Evolutionary conservation across 306 rosid genomes (phyloP), one percentile per base, ranked within the genome.

Genomic region (Cajanus cajan): DNA sequence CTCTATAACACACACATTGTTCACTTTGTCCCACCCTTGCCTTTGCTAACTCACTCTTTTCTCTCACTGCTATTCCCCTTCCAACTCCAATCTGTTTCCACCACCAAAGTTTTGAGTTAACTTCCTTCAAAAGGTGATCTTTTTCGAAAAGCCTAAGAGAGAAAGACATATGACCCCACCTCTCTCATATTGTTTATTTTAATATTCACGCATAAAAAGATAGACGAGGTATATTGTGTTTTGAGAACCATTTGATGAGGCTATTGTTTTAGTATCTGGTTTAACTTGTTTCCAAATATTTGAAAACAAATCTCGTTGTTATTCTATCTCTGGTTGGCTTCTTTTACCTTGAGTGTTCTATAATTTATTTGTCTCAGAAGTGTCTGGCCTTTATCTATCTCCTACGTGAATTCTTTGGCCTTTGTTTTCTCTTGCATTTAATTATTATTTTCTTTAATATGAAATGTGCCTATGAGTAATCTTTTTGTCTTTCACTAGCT

Each of bases 101-200:
- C 84, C 22, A 28, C 77, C 88, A 58, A 78, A 19, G 88, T 52
- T 54, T 80, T 78, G 62, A 13, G 66, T 62, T 36, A 68, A 37
- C 77, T 69, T 45, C 79, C 72, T 65, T 52, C 73, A 73, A 90
- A 92, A 92, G 96, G 98, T 94, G 80, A 89, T 87, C 84, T 86
- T 90, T 85, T 82, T 85, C 66, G 40, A 80, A 88, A 82, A 82
- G 68, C 69, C 83, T 83, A 82, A 82, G 76, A 45, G 73, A 71
- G 79, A 73, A 78, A 78, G 76, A 61, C 6, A 74, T 80, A 73
- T 87, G 69, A 86, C 90, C 83, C 78, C 87, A 75, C 76, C 71
- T n/a, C n/a, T n/a, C n/a, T n/a, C n/a, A n/a, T n/a, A n/a, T n/a
- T n/a, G n/a, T n/a, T n/a, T n/a, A n/a, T n/a, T n/a, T n/a, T n/a